Conservation (phyloP, 305 asterid species). For the Fraxinus xanthoxyloides region DNA sequence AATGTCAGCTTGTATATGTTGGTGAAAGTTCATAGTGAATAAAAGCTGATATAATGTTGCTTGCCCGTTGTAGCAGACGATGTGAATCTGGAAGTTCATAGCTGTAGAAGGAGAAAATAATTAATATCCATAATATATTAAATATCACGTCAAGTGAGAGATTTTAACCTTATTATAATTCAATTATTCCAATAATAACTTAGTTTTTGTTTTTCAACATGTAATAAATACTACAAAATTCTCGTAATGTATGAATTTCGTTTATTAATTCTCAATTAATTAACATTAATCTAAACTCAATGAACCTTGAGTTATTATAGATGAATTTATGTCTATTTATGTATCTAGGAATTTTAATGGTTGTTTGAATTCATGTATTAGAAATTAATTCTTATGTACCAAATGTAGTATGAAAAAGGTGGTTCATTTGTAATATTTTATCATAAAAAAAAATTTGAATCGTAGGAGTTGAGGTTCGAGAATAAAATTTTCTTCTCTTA, state of each 20-base stretch:
- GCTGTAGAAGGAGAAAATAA: constrained; percentile 50
- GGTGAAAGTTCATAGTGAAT: constrained; percentile 4
- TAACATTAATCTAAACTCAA: neutral
- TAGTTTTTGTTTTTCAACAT: neutral
- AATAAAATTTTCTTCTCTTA: neutral
- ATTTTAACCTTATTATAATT: neutral
- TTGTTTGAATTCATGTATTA: too few species aligned
- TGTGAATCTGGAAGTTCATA: constrained; percentile 96
- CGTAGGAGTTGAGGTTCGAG: neutral
- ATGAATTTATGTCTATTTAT: neutral
- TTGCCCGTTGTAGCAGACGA: constrained; percentile 81
- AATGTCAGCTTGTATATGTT: constrained; percentile 11
- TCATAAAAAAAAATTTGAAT: neutral
- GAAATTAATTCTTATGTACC: neutral
- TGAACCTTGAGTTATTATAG: neutral
- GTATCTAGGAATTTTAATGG: neutral
- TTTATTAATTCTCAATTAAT: neutral
- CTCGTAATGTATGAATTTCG: neutral
- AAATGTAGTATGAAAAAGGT: neutral
- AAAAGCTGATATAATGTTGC: constrained; percentile 33
- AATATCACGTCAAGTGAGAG: neutral
- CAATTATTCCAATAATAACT: neutral
- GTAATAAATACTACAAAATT: neutral
- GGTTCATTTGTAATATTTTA: neutral
- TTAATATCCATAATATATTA: constrained; percentile 6